A percentile compares a stretch with the other conserved stretches of the same genome.
Evolutionary conservation across 345 rosid species (phyloP).

Genomic region (Nasturtium officinale): DNA sequence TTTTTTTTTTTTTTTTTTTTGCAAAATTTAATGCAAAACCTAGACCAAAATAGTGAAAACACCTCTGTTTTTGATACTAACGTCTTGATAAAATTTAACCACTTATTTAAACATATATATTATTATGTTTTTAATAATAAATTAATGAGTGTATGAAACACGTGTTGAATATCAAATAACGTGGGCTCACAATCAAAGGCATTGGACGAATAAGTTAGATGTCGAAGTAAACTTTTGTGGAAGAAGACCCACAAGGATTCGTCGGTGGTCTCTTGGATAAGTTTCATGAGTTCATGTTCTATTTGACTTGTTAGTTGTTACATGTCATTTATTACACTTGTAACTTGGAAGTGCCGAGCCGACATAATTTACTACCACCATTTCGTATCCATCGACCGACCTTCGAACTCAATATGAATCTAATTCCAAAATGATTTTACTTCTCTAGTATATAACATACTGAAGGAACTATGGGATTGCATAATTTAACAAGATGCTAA

Average conservation of each 20-base stretch:
- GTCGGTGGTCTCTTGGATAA: slow-evolving; percentile 24
- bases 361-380: not conserved
- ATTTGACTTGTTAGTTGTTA: slow-evolving; percentile 22
- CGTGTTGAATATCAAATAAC: not conserved
- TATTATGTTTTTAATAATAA: not conserved
- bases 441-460: not conserved
- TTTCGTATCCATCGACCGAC: not conserved
- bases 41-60: no score
- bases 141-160: not conserved
- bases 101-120: not conserved
- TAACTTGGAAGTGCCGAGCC: no score
- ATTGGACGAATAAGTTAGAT: not conserved
- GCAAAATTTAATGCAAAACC: no score
- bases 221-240: not conserved
- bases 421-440: not conserved
- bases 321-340: not conserved
- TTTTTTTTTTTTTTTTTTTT: no score
- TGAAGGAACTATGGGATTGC: not conserved
- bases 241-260: slow-evolving; percentile 5
- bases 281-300: slow-evolving; percentile 19
- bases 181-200: not conserved
- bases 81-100: no score
- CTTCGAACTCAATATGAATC: not conserved
- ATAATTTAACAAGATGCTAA: not conserved
- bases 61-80: no score